Percentiles rank a stretch among this genome's conserved stretches.
Conservation (phyloP, 441 rosid genomes). For the Populus hybrid region DNA sequence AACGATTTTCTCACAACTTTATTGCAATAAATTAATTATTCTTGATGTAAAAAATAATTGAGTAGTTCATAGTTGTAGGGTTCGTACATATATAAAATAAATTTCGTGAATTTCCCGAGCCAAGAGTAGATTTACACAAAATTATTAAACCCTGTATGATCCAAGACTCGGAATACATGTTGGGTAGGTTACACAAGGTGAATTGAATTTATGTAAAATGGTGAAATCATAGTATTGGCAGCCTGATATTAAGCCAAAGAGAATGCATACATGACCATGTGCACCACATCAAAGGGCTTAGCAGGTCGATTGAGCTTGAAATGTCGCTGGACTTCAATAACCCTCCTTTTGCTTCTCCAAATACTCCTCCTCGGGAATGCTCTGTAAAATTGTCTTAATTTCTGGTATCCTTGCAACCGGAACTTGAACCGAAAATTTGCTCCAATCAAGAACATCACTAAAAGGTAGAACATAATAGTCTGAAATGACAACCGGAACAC, state of each 20-base stretch:
- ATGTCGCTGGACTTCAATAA: constrained; percentile 54
- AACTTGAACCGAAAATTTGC: constrained; percentile 50
- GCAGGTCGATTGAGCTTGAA: constrained; percentile 70
- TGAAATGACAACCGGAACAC: constrained; percentile 75
- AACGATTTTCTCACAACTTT: constrained; percentile 49
- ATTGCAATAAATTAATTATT: constrained; percentile 35
- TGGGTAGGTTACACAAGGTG: too few relatives aligned
- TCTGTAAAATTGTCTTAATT: constrained; percentile 49
- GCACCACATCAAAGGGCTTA: constrained; percentile 57
- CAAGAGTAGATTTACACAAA: not conserved
- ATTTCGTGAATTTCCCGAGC: not conserved
- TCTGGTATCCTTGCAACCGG: constrained; percentile 50
- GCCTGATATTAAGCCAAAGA: constrained; percentile 60
- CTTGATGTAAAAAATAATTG: not conserved
- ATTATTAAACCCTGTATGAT: not conserved
- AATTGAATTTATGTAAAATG: too few relatives aligned
- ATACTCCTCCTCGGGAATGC: constrained; percentile 35
- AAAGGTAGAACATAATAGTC: constrained; percentile 65
- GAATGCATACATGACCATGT: constrained; percentile 67
- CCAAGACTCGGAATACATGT: too few relatives aligned
- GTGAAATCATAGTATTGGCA: constrained; percentile 4
- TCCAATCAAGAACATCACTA: constrained; percentile 75
- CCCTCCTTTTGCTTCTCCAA: constrained; percentile 43
- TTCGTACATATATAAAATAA: not conserved
- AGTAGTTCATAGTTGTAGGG: not conserved